These are phyloP conservation scores for Rhizomucor pusillus DNA, from an alignment of 371 early-diverging fungal species.

Conservation along the genomic window DNA sequence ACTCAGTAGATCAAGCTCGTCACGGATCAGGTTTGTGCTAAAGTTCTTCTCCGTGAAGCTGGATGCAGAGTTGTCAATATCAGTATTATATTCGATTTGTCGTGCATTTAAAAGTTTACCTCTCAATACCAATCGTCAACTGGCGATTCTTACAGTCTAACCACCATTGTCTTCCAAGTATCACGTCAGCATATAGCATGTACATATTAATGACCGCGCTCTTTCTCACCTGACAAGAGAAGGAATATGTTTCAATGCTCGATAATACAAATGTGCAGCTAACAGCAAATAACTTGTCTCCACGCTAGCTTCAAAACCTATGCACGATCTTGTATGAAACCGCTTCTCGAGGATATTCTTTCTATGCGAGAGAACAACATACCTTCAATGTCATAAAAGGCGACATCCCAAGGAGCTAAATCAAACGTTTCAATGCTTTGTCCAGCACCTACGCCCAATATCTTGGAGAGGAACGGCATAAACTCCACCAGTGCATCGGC, in stretches of 20 bases:
- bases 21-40: conserved; percentile 62
- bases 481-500: conserved; percentile 49
- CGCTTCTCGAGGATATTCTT: no score
- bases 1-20: conserved; percentile 59
- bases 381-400: conserved; percentile 63
- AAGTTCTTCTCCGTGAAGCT: conserved; percentile 75
- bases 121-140: conserved; percentile 69
- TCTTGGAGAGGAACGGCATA: conserved; percentile 59
- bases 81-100: background rate
- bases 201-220: background rate
- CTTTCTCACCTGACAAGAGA: conserved; percentile 60
- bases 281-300: conserved; percentile 65
- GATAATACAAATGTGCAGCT: conserved; percentile 73
- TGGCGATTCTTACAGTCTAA: conserved; percentile 79
- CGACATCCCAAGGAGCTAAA: conserved; percentile 69
- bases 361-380: background rate
- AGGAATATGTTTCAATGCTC: conserved; percentile 63
- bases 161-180: conserved; percentile 66
- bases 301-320: conserved; percentile 51
- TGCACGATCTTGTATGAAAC: no score
- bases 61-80: background rate
- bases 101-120: conserved; percentile 23
- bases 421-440: conserved; percentile 58
- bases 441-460: conserved; percentile 61
- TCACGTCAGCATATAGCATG: background rate